These are phyloP conservation scores for Phylloporus gajari DNA, from an alignment of 1,284 basidiomycete species.

Conservation along the genomic window DNA sequence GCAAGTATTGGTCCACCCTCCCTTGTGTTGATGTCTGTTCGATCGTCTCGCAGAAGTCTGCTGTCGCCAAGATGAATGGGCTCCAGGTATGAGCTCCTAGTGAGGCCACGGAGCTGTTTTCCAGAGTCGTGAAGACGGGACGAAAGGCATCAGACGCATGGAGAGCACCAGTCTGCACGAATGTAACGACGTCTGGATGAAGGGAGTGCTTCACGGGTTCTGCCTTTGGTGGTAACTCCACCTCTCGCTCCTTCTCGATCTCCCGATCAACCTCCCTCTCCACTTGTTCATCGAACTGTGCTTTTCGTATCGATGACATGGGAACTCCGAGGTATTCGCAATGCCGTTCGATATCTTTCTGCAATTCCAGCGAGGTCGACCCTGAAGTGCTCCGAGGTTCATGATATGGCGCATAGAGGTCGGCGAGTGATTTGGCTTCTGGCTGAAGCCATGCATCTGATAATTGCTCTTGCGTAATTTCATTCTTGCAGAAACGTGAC, in stretches of 20 bases:
- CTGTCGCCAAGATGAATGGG: conserved; percentile 31
- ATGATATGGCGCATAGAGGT: conserved; percentile 42
- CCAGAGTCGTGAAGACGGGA: conserved; percentile 17
- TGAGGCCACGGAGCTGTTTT: neutral
- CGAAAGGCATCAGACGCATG: conserved; percentile 1
- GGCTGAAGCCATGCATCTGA: conserved; percentile 45
- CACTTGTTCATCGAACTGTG: conserved; percentile 54
- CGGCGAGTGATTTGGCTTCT: conserved; percentile 49
- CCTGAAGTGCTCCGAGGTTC: too few species aligned
- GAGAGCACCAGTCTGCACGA: conserved; percentile 32
- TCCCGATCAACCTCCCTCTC: conserved; percentile 55
- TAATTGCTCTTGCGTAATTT: conserved; percentile 25
- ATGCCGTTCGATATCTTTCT: too few species aligned
- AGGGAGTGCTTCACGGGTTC: conserved; percentile 29
- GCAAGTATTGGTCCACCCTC: conserved; percentile 43
- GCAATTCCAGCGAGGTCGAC: conserved; percentile 23
- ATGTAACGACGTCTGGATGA: conserved; percentile 26
- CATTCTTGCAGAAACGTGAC: conserved; percentile 23
- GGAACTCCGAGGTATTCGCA: too few species aligned
- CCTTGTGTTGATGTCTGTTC: neutral
- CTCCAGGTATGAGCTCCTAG: conserved; percentile 12
- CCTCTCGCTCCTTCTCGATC: conserved; percentile 42
- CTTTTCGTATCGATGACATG: conserved; percentile 18
- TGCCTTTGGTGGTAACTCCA: conserved; percentile 44
- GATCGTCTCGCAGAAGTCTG: conserved; percentile 35